Conservation (phyloP, 2,329 filamentous ascomycete species). For the Botryotinia convoluta region DNA sequence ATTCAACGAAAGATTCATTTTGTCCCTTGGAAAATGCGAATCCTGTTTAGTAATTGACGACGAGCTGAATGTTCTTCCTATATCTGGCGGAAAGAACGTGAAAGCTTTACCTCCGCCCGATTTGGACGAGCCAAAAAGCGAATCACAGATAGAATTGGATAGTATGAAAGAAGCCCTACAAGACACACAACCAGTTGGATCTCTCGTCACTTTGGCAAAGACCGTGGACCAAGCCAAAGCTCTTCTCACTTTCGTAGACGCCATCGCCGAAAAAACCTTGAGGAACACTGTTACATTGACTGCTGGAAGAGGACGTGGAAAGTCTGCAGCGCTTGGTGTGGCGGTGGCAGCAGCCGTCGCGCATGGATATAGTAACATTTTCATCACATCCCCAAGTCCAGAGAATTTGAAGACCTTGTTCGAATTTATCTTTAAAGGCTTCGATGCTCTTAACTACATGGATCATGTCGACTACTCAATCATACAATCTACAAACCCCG, state of each 20-base stretch:
- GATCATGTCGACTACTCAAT: slow-evolving; percentile 98
- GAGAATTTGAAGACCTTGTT: slow-evolving; percentile 99
- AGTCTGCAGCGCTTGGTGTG: slow-evolving; percentile 92
- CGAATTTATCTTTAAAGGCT: slow-evolving; percentile 97
- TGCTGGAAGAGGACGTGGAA: slow-evolving; percentile 90
- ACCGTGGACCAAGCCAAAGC: slow-evolving; percentile 97
- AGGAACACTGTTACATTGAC: slow-evolving; percentile 91
- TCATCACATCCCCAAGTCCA: slow-evolving; percentile 95
- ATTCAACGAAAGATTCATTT: slow-evolving; percentile 96
- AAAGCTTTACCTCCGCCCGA: slow-evolving; percentile 76
- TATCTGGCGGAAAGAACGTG: slow-evolving; percentile 91
- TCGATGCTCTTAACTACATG: slow-evolving; percentile 88
- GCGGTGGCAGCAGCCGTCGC: slow-evolving; percentile 92
- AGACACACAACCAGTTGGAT: slow-evolving; percentile 82
- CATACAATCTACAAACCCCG: slow-evolving; percentile 95
- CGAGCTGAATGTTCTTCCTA: slow-evolving; percentile 94
- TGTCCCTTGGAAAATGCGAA: slow-evolving; percentile 92
- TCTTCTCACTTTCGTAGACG: slow-evolving; percentile 92
- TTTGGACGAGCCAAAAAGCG: slow-evolving; percentile 68
- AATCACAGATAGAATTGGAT: slow-evolving; percentile 72
- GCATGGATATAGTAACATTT: slow-evolving; percentile 98
- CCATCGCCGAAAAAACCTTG: slow-evolving; percentile 92
- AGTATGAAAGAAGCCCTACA: slow-evolving; percentile 82
- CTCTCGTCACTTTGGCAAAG: slow-evolving; percentile 77
- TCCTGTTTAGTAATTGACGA: slow-evolving; percentile 96